A percentile compares a stretch with the other conserved stretches of the same genome.
phyloP scores from a whole-genome alignment of 768 basidiomycete genomes.

The Lepiota venenata region DNA sequence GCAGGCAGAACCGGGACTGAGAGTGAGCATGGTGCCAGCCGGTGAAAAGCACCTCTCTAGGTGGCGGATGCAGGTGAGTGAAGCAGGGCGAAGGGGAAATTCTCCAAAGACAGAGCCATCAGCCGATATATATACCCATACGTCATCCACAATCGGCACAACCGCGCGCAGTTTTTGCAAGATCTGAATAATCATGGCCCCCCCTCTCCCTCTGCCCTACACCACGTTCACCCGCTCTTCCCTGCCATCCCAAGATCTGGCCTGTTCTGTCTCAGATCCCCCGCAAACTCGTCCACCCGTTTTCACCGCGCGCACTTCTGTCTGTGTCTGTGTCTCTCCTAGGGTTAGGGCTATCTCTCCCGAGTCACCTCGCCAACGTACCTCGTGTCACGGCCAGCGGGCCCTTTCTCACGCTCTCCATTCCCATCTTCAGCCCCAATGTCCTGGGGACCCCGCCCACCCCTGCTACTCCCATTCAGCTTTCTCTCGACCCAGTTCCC shows the following conservation, averaged over 20 bases:
- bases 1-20: constrained; percentile 79
- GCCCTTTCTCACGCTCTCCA: constrained; percentile 11
- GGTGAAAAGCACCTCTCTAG: constrained; percentile 35
- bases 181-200: background rate
- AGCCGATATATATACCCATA: constrained; percentile 46
- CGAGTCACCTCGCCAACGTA: constrained; percentile 14
- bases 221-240: constrained; percentile 6
- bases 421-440: background rate
- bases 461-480: no score
- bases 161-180: background rate
- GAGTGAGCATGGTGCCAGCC: constrained; percentile 70
- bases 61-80: constrained; percentile 33
- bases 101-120: constrained; percentile 36
- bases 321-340: constrained; percentile 1
- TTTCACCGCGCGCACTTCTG: background rate
- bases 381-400: constrained; percentile 29
- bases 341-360: constrained; percentile 22
- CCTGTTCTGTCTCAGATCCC: constrained; percentile 7
- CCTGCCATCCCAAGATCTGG: constrained; percentile 9
- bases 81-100: constrained; percentile 45
- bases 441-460: background rate
- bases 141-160: constrained; percentile 30
- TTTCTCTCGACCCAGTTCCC: no score
- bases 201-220: constrained; percentile 9
- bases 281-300: constrained; percentile 4